phyloP scores from a whole-genome alignment of 2,329 filamentous ascomycete genomes.

The Calonectria pteridis region DNA sequence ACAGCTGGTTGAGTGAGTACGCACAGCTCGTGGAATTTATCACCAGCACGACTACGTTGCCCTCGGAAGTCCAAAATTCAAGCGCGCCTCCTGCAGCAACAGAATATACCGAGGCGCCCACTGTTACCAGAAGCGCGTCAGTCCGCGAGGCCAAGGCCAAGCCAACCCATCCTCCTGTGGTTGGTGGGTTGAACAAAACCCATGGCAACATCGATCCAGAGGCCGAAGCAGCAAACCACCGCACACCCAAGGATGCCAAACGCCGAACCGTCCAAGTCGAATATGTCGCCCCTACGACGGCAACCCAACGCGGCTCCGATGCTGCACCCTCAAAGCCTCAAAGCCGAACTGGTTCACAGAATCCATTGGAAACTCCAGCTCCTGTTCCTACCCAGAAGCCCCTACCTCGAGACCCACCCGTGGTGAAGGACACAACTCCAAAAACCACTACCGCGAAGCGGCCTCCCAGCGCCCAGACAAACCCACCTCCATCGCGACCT shows the following conservation, averaged over 20 bases:
- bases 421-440: constrained; percentile 57
- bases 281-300: constrained; percentile 91
- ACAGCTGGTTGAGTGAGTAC: constrained; percentile 98
- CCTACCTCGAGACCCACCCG: constrained; percentile 68
- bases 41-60: constrained; percentile 92
- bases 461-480: constrained; percentile 63
- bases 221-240: constrained; percentile 62
- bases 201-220: constrained; percentile 80
- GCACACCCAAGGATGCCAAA: constrained; percentile 87
- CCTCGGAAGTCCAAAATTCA: constrained; percentile 85
- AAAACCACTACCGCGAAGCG: constrained; percentile 55
- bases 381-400: constrained; percentile 66
- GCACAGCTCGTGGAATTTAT: constrained; percentile 97
- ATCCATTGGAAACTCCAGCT: constrained; percentile 54
- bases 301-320: constrained; percentile 78
- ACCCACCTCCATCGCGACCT: constrained; percentile 40
- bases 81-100: constrained; percentile 68
- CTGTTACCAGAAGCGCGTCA: constrained; percentile 87
- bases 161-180: constrained; percentile 58
- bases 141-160: constrained; percentile 89
- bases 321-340: constrained; percentile 41
- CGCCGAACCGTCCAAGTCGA: constrained; percentile 96
- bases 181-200: constrained; percentile 77
- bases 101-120: constrained; percentile 68
- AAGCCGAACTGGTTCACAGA: constrained; percentile 52